phyloP scores from a whole-genome alignment of 2,329 filamentous ascomycete species.

The Alternaria rosae region DNA sequence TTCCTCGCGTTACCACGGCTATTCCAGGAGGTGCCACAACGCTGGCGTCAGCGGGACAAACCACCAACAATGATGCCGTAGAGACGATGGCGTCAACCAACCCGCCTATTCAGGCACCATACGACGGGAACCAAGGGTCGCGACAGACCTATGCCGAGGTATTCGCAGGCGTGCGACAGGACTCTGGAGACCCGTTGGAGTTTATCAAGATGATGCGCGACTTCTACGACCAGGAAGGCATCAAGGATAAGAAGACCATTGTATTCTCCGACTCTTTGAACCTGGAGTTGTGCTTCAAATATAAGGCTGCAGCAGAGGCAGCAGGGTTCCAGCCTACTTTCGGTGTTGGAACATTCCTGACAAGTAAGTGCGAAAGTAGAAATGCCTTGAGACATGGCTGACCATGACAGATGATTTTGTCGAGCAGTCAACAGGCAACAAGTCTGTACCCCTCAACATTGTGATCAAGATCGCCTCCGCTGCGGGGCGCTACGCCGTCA shows the following conservation, averaged over 20 bases:
- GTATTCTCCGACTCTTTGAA: constrained; percentile 97
- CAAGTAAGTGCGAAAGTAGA: constrained; percentile 61
- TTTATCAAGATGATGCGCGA: constrained; percentile 80
- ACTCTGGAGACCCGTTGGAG: constrained; percentile 83
- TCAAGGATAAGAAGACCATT: constrained; percentile 83
- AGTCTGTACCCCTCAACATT: constrained; percentile 92
- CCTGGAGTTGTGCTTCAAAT: constrained; percentile 87
- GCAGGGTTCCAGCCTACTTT: constrained; percentile 86
- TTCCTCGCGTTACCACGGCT: constrained; percentile 57
- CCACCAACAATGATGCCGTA: constrained; percentile 47
- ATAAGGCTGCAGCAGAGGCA: constrained; percentile 82
- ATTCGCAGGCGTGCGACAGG: constrained; percentile 85
- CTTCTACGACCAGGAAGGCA: constrained; percentile 79
- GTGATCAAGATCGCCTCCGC: constrained; percentile 96
- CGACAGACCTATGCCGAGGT: constrained; percentile 75
- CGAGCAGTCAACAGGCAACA: constrained; percentile 74
- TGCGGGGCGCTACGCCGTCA: constrained; percentile 80
- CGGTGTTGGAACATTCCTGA: constrained; percentile 94
- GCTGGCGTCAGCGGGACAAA: constrained; percentile 51
- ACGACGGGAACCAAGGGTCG: constrained; percentile 53
- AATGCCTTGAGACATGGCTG: constrained; percentile 5
- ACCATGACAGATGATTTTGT: constrained; percentile 74
- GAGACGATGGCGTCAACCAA: constrained; percentile 50
- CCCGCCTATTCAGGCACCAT: constrained; percentile 55
- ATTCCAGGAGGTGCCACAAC: constrained; percentile 51